Evolutionary conservation across 1,284 basidiomycete genomes (phyloP).

Genomic region (Fomitopsis pinicola): DNA sequence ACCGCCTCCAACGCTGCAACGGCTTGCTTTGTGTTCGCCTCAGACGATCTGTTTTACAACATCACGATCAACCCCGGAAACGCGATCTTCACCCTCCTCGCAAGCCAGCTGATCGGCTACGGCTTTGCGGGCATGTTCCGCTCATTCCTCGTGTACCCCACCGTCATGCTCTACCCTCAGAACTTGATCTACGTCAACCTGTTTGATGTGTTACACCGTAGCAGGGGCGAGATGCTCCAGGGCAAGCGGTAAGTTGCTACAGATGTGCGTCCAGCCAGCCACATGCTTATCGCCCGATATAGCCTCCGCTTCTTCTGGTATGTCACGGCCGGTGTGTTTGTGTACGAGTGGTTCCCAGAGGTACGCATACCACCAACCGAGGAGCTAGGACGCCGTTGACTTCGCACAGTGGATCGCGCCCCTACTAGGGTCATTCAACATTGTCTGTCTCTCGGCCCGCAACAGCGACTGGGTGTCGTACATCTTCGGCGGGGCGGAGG

Average conservation of each 20-base stretch:
- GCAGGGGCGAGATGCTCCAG: slow-evolving; percentile 38
- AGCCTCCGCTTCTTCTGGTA: slow-evolving; percentile 45
- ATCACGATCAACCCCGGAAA: slow-evolving; percentile 27
- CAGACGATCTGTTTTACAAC: slow-evolving; percentile 32
- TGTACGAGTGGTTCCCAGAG: slow-evolving; percentile 9
- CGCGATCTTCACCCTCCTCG: slow-evolving; percentile 31
- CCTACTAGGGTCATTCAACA: slow-evolving; percentile 9
- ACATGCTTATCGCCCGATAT: neutral
- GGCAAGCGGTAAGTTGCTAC: slow-evolving; percentile 37
- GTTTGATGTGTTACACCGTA: slow-evolving; percentile 51
- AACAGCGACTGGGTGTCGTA: slow-evolving; percentile 21
- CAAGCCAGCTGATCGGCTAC: slow-evolving; percentile 29
- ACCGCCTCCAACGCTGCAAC: slow-evolving; percentile 16
- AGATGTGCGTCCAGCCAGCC: too few relatives aligned
- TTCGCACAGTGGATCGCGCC: slow-evolving; percentile 3
- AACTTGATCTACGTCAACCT: slow-evolving; percentile 43
- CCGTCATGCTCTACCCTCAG: slow-evolving; percentile 21
- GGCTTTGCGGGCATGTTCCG: slow-evolving; percentile 17
- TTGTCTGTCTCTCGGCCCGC: slow-evolving; percentile 7
- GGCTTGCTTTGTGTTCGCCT: slow-evolving; percentile 28
- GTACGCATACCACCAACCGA: neutral
- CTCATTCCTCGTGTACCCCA: slow-evolving; percentile 31
- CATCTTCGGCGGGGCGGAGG: slow-evolving; percentile 46
- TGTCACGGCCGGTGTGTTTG: slow-evolving; percentile 38
- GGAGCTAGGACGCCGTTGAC: neutral